Base-by-base conservation (phyloP, 768 basidiomycete genomes). In the Amanita inopinata region DNA sequence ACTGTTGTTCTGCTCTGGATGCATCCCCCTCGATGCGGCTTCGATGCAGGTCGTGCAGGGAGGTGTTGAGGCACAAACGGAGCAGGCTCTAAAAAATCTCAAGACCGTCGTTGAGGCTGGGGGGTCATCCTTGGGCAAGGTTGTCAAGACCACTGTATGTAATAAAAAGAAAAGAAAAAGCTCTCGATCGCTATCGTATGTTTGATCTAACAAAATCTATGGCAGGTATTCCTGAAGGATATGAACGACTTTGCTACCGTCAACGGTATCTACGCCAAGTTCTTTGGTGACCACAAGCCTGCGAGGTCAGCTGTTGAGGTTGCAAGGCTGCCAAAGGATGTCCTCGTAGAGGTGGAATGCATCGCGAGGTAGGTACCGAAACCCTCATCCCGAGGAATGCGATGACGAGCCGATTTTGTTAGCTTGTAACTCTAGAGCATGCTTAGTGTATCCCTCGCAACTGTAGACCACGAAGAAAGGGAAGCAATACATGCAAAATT, bases 261-360 rank as follows among this genome's bases (percentile, higher is more conserved):
- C 53, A 97, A 97, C 60, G 74, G 62, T 11, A 69, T 91, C 48
- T 98, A 96, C 59, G 74, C 75, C 25, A 67, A 75, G 42, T 83
- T 87, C 63, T 97, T 98, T 57, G 91, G 87, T 7, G 71, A 76
- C 23, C 87, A 93, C 66, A 92, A 87, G 61, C 94, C 96, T 35
- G 92, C 96, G 3, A 72, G 96, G 48, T 91, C 91, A 22, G 79
- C 85, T 23, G 88, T 99, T 40, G 90, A 97, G 66, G 89, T 91
- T 23, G 69, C 83, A 24, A 71, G 89, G 33, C 71, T 98, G 40
- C 94, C 94, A 7, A 88, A 83, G 59, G 87, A 91, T 54, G 93
- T 89, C 6, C 69, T 93, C 25, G 80, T 96, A 38, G 94, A 98
- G 71, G 76, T 98, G 43, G 94, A 98, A 62, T 80, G 77, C 47